Base-by-base conservation (phyloP, 2,329 filamentous ascomycete genomes). In the Xylariales sp. region DNA sequence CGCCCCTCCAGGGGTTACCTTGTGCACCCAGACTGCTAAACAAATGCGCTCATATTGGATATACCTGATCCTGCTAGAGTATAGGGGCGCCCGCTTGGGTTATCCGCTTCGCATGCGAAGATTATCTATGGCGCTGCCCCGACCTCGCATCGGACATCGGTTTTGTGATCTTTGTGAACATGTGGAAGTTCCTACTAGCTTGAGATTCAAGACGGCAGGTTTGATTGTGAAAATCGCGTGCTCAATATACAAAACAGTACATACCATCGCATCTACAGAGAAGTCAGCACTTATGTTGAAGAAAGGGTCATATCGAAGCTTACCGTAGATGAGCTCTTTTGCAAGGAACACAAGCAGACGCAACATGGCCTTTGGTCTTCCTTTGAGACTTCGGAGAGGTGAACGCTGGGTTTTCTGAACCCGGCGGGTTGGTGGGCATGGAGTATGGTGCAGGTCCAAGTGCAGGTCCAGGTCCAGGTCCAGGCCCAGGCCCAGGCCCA, bases 281-380 rank as follows among this genome's bases (percentile, higher is more conserved):
- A 69, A 63, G 77, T 84, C 76, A 84, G 79, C 73, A 62, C 43
- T 49, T 63, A 58, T 41, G 34, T 18, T 55, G 23, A 62, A 65
- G 43, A 70, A 71, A 54, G n/a, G 50, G 36, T 23, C 62, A 63
- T 57, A 53, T 61, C 55, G 16, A n/a, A 65, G 73, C 83, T 77
- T 81, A 90, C 87, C 89, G 85, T 71, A 96, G 85, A 86, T 96
- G 93, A 45, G 93, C 93, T 79, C 89, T 90, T 78, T 95, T 95
- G 82, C 93, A 96, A 68, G 93, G 93, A 72, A 95, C 90, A 78
- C 93, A 96, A 32, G 93, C 93, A 43, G 92, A 94, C 58, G 92
- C 91, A 61, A 95, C 93, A 81, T 96, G 93, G 14, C 91, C 91
- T 77, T 93, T 93, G 5, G 90, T 90, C 78, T 91, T 91, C 72